These are phyloP conservation scores for Beauveria sp. DNA, from an alignment of 2,329 filamentous ascomycete species.

Conservation along the genomic window DNA sequence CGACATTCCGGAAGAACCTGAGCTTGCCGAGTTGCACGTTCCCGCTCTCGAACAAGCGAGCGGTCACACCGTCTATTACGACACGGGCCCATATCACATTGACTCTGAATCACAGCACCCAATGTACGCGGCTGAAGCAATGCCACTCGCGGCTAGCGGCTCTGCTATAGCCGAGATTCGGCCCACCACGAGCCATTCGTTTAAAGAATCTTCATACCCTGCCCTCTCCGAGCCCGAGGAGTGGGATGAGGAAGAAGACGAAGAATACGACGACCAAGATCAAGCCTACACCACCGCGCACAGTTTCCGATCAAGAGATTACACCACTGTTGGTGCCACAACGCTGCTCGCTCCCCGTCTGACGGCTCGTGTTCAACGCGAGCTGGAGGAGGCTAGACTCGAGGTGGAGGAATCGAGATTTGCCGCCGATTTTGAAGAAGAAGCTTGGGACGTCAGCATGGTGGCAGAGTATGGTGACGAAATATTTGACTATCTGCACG, in stretches of 20 bases:
- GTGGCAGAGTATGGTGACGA: slow-evolving; percentile 94
- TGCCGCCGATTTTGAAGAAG: slow-evolving; percentile 75
- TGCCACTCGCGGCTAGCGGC: neutral
- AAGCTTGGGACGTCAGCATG: slow-evolving; percentile 92
- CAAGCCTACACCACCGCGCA: slow-evolving; percentile 73
- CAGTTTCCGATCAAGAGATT: slow-evolving; percentile 63
- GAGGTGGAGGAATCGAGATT: slow-evolving; percentile 63
- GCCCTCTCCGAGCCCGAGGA: slow-evolving; percentile 48
- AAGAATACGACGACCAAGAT: slow-evolving; percentile 49
- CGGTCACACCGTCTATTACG: slow-evolving; percentile 21
- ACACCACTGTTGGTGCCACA: slow-evolving; percentile 43
- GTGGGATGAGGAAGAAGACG: slow-evolving; percentile 74
- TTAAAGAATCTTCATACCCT: slow-evolving; percentile 12
- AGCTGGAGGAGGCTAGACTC: slow-evolving; percentile 59
- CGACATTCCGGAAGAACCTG: slow-evolving; percentile 12
- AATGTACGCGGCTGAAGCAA: slow-evolving; percentile 3
- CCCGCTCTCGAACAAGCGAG: slow-evolving; percentile 14
- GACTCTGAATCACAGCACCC: slow-evolving; percentile 18
- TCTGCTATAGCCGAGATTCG: neutral
- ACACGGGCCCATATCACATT: slow-evolving; percentile 19
- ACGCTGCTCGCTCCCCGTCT: slow-evolving; percentile 64
- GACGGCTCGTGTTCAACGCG: slow-evolving; percentile 59
- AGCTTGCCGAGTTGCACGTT: slow-evolving; percentile 5
- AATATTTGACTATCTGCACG: slow-evolving; percentile 86
- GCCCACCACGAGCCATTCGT: slow-evolving; percentile 1